Evolutionary conservation across 2,329 filamentous ascomycete genomes (phyloP).

Genomic region (Ophiosphaerella narmari): DNA sequence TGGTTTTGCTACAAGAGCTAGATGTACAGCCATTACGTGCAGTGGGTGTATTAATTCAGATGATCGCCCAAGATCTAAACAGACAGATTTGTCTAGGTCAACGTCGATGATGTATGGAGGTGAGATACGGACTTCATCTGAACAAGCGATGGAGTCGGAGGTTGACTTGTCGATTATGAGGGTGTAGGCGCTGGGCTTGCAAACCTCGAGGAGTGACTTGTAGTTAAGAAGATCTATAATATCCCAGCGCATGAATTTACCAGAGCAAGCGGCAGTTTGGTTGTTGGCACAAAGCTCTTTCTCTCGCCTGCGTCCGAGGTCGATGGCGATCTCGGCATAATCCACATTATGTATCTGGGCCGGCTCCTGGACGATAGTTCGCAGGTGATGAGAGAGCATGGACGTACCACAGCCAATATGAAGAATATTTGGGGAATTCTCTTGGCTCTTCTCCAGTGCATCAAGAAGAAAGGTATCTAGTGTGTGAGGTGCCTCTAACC

Average conservation of each 20-base stretch:
- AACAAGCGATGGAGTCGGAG: slow-evolving; percentile 45
- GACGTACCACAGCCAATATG: slow-evolving; percentile 50
- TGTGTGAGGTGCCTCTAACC: slow-evolving; percentile 39
- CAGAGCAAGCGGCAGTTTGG: background rate
- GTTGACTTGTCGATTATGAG: slow-evolving; percentile 47
- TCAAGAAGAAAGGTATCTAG: slow-evolving; percentile 36
- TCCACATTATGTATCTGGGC: slow-evolving; percentile 46
- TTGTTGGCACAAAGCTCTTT: slow-evolving; percentile 16
- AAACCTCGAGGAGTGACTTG: slow-evolving; percentile 31
- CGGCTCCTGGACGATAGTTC: slow-evolving; percentile 34
- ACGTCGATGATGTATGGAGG: slow-evolving; percentile 36
- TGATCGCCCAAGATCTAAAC: slow-evolving; percentile 7
- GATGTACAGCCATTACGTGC: slow-evolving; percentile 46
- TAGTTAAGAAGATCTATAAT: slow-evolving; percentile 43
- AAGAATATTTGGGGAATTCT: slow-evolving; percentile 31
- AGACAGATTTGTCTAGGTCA: slow-evolving; percentile 1
- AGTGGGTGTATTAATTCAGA: slow-evolving; percentile 41
- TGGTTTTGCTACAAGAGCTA: slow-evolving; percentile 46
- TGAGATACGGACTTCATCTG: slow-evolving; percentile 35
- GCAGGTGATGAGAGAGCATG: slow-evolving; percentile 42
- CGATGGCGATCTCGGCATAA: slow-evolving; percentile 43
- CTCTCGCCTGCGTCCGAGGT: slow-evolving; percentile 39
- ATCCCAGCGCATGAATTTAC: slow-evolving; percentile 39
- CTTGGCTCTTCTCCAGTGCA: slow-evolving; percentile 18
- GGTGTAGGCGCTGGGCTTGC: slow-evolving; percentile 32